These are phyloP conservation scores for Russula compacta DNA, from an alignment of 768 basidiomycete genomes.

Conservation along the genomic window DNA sequence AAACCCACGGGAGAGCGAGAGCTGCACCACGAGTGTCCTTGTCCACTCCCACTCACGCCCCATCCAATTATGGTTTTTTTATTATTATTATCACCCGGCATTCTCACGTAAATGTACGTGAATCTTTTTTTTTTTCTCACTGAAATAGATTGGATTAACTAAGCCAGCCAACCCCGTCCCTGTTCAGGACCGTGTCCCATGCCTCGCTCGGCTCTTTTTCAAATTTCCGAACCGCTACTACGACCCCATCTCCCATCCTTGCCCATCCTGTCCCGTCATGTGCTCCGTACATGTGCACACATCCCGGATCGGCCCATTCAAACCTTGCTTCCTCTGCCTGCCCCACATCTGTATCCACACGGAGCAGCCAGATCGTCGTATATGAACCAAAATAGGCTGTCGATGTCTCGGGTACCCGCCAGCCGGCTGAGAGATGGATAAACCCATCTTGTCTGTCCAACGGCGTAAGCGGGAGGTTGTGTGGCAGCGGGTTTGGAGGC, in stretches of 20 bases:
- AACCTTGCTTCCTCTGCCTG: conserved; percentile 20
- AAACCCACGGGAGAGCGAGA: background rate
- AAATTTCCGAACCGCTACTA: conserved; percentile 1
- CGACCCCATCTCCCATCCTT: conserved; percentile 11
- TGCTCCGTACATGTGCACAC: conserved; percentile 17
- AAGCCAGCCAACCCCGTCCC: background rate
- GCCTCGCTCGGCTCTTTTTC: background rate
- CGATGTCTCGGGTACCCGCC: conserved; percentile 32
- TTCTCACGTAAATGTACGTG: background rate
- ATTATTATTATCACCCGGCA: too few species aligned
- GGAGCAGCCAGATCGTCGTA: conserved; percentile 23
- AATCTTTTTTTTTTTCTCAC: background rate
- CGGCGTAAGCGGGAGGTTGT: conserved; percentile 11
- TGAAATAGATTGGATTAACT: background rate
- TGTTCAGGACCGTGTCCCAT: conserved; percentile 1
- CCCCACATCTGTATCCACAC: conserved; percentile 22
- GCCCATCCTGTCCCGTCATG: background rate
- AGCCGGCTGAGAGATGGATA: conserved; percentile 37
- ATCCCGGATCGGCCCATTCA: conserved; percentile 24
- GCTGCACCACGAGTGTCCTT: background rate
- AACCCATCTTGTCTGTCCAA: conserved; percentile 36
- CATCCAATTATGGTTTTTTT: too few species aligned
- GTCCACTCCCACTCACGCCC: background rate
- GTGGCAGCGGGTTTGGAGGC: conserved; percentile 22
- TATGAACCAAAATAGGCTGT: conserved; percentile 31